Evolutionary conservation across 2,329 filamentous ascomycete species (phyloP).

Genomic region (Fusarium nematophilum): DNA sequence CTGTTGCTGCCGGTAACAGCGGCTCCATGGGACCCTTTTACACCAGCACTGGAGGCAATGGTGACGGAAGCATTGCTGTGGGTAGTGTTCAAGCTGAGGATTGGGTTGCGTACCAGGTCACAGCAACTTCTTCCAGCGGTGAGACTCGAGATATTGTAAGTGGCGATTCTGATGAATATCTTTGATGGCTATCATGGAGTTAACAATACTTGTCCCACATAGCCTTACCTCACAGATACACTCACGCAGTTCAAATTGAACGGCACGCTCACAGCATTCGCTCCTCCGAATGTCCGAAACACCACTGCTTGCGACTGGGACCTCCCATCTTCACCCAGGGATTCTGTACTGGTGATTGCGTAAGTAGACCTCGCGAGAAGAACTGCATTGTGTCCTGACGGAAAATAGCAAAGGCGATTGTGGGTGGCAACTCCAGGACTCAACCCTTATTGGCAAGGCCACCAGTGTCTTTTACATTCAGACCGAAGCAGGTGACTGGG

Average conservation of each 20-base stretch:
- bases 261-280: neutral
- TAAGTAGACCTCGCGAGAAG: too few relatives aligned
- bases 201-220: too few relatives aligned
- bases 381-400: too few relatives aligned
- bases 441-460: too few relatives aligned
- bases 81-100: constrained; percentile 4
- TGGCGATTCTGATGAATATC: neutral
- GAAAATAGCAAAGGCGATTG: too few relatives aligned
- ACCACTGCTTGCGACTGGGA: too few relatives aligned
- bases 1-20: constrained; percentile 10
- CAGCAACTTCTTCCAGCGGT: constrained; percentile 7
- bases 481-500: too few relatives aligned
- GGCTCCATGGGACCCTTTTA: constrained; percentile 10
- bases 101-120: constrained; percentile 7
- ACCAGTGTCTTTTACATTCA: too few relatives aligned
- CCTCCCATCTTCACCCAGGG: too few relatives aligned
- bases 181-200: too few relatives aligned
- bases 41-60: constrained; percentile 7
- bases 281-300: neutral
- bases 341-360: too few relatives aligned
- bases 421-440: too few relatives aligned
- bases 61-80: constrained; percentile 4
- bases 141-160: constrained; percentile 13
- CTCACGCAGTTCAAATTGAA: constrained; percentile 1
- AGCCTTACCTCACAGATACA: neutral